These are phyloP conservation scores for Tilletia walkeri DNA, from an alignment of 1,284 basidiomycete genomes.

Conservation along the genomic window DNA sequence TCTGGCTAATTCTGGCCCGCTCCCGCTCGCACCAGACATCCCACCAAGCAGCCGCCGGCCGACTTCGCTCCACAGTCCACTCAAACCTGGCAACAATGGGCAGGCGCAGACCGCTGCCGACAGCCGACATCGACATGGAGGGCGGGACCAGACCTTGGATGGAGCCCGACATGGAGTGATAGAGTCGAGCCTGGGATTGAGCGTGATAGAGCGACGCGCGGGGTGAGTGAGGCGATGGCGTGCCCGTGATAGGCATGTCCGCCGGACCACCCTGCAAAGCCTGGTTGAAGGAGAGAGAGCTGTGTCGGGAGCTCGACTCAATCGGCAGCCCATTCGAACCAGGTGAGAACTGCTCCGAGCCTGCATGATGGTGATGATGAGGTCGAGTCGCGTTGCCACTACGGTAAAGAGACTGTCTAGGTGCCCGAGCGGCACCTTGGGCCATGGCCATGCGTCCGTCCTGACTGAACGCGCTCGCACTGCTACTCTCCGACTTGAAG, in stretches of 20 bases:
- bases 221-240: not conserved
- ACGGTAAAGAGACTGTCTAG: not conserved
- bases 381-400: not conserved
- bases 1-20: constrained; percentile 9
- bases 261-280: not conserved
- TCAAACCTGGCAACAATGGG: constrained; percentile 51
- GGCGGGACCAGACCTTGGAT: constrained; percentile 25
- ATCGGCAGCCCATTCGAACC: not conserved
- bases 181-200: constrained; percentile 18
- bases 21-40: constrained; percentile 26
- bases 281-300: not conserved
- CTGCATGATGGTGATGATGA: not conserved
- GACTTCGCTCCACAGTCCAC: constrained; percentile 46
- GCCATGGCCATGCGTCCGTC: not conserved
- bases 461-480: not conserved
- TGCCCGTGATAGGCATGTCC: not conserved
- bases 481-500: not conserved
- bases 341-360: not conserved
- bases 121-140: not conserved
- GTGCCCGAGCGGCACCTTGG: too few relatives aligned
- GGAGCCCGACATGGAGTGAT: constrained; percentile 23
- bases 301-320: not conserved
- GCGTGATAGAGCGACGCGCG: constrained; percentile 12
- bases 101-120: constrained; percentile 23
- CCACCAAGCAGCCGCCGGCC: constrained; percentile 46